Conservation (phyloP, 345 rosid genomes). For the Gossypium turneri region DNA sequence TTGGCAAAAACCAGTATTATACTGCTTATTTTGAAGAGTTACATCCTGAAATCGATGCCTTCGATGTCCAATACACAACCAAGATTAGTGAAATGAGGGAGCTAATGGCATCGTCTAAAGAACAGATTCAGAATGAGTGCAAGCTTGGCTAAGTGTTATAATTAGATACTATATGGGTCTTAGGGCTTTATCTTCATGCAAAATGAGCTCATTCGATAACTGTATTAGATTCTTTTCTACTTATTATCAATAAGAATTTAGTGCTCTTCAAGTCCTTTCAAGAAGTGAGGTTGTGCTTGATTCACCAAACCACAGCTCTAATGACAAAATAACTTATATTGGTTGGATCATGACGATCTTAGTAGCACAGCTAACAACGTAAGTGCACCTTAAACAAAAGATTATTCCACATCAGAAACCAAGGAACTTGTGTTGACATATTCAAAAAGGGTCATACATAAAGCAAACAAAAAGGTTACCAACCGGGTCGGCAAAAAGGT, state of each 20-base stretch:
- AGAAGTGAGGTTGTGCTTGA: neutral
- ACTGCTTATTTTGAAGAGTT: too few relatives aligned
- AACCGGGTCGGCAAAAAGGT: constrained; percentile 97
- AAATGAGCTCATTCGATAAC: neutral
- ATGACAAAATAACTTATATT: neutral
- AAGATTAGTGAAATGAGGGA: too few relatives aligned
- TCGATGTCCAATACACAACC: too few relatives aligned
- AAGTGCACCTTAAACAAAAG: neutral
- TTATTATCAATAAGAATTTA: neutral
- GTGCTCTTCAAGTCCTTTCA: neutral
- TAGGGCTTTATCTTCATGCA: neutral
- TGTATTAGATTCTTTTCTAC: neutral
- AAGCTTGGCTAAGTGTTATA: neutral
- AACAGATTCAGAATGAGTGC: too few relatives aligned
- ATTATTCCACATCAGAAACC: neutral
- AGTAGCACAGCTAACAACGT: neutral
- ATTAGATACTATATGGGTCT: neutral
- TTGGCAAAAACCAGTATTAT: too few relatives aligned
- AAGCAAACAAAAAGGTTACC: constrained; percentile 23
- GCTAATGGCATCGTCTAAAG: too few relatives aligned
- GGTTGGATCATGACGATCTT: neutral
- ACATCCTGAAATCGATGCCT: too few relatives aligned
- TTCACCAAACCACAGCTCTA: neutral
- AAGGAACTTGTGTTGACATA: neutral
- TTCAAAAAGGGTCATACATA: neutral